These are phyloP conservation scores for Paracoccidioides lutzii DNA, from an alignment of 2,329 filamentous ascomycete genomes.

Conservation along the genomic window DNA sequence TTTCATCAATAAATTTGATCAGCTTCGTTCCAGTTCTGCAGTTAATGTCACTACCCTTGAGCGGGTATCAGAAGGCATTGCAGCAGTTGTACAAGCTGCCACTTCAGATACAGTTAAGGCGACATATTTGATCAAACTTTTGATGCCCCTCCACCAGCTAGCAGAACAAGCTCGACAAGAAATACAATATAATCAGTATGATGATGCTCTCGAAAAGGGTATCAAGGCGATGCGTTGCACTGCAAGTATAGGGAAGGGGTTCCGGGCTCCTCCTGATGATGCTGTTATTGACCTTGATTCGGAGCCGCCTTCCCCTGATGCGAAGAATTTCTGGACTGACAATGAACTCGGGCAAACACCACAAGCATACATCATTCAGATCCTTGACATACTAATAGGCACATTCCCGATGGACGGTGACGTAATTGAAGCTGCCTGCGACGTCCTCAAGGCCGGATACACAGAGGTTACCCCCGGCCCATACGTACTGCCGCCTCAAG, in stretches of 20 bases:
- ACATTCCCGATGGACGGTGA: constrained; percentile 28
- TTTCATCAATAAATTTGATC: constrained; percentile 31
- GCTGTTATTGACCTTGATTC: constrained; percentile 23
- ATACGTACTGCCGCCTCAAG: constrained; percentile 31
- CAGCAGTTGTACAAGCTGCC: constrained; percentile 32
- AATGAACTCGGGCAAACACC: constrained; percentile 18
- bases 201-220: constrained; percentile 23
- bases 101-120: constrained; percentile 28
- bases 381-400: constrained; percentile 28
- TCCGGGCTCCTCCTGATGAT: constrained; percentile 27
- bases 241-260: constrained; percentile 30
- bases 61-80: constrained; percentile 33
- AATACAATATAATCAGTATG: constrained; percentile 18
- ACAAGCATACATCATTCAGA: constrained; percentile 28
- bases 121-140: constrained; percentile 25
- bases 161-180: constrained; percentile 23
- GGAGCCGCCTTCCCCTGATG: constrained; percentile 15
- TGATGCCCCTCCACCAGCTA: constrained; percentile 25
- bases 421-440: constrained; percentile 35
- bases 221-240: constrained; percentile 28
- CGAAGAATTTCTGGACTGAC: constrained; percentile 27
- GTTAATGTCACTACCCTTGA: constrained; percentile 28
- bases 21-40: constrained; percentile 26
- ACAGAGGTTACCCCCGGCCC: constrained; percentile 30
- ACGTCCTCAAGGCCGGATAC: constrained; percentile 34